Evolutionary conservation across 352 stramenopile species (phyloP), one percentile per base, ranked within the genome.

Genomic region (Pythium brassicae): DNA sequence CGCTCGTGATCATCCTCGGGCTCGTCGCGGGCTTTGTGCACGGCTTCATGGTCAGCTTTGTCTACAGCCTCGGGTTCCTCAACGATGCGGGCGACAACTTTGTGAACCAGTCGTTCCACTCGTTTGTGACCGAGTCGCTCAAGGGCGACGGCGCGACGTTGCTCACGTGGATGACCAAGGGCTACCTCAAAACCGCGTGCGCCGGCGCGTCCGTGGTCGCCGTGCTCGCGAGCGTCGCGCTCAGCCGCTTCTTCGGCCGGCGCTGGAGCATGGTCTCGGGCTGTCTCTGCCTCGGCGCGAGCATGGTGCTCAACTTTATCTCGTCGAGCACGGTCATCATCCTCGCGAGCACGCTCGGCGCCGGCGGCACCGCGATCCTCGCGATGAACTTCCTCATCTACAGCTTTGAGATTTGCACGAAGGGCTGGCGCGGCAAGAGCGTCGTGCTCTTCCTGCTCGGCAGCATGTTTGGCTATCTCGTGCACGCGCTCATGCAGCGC

Each of bases 321-420:
- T 43, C 76, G 9, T 75, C 71, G n/a, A 81, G 68, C 15, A 62
- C 65, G 6, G 63, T 74, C n/a, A 63, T 93, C 39, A 61, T 92
- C 4, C 60, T 80, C 0, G 78, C 73, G 2, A 83, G 70, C 27
- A 71, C 69, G 22, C 52, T 94, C 39, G 74, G 72, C 10, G 65
- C 81, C 1, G 69, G 70, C n/a, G 86, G 83, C 7, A 74, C 59
- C 8, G 79, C 74, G 2, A 91, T 94, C 35, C 20, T 92, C 48
- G 61, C 72, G 22, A 88, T 89, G 67, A 90, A 87, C 57, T 86
- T 88, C 23, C 52, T 89, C 48, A 59, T 93, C 22, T 93, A 85
- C 64, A 92, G 83, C 55, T 93, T 73, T 40, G 85, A 95, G 57
- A 95, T 95, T 26, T 95, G 79, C 52, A 93, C 83, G 17, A 89